These are phyloP conservation scores for Candida orba DNA, from an alignment of 805 yeast species.

Conservation along the genomic window DNA sequence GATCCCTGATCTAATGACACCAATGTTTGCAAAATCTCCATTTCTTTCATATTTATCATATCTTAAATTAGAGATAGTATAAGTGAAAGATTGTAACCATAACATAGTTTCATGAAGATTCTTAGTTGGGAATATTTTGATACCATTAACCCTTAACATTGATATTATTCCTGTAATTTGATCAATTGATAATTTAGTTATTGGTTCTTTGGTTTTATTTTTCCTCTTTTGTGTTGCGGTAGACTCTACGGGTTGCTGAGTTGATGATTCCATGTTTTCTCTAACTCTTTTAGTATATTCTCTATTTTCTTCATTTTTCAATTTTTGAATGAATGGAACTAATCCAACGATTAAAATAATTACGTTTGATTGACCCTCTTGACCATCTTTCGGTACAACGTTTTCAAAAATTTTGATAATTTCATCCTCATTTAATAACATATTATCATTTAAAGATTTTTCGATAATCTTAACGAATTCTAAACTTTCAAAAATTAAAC, in stretches of 20 bases:
- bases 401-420: constrained; percentile 17
- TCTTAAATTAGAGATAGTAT: constrained; percentile 44
- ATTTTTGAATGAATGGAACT: constrained; percentile 36
- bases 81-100: constrained; percentile 52
- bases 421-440: neutral
- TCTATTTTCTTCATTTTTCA: constrained; percentile 40
- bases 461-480: constrained; percentile 30
- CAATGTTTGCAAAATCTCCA: constrained; percentile 47
- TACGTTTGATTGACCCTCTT: constrained; percentile 15
- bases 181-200: constrained; percentile 5
- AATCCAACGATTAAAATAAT: constrained; percentile 43
- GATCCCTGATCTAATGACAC: constrained; percentile 47
- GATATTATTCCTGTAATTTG: constrained; percentile 36
- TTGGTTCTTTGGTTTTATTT: constrained; percentile 3
- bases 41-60: constrained; percentile 53
- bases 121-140: constrained; percentile 45
- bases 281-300: constrained; percentile 34
- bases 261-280: constrained; percentile 15
- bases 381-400: neutral
- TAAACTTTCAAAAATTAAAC: constrained; percentile 40
- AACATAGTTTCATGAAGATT: constrained; percentile 38
- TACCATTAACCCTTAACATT: constrained; percentile 39
- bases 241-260: neutral
- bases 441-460: neutral
- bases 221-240: constrained; percentile 1